Evolutionary conservation across 495 filamentous ascomycete species (phyloP).

Genomic region (Aspergillus sparsus): DNA sequence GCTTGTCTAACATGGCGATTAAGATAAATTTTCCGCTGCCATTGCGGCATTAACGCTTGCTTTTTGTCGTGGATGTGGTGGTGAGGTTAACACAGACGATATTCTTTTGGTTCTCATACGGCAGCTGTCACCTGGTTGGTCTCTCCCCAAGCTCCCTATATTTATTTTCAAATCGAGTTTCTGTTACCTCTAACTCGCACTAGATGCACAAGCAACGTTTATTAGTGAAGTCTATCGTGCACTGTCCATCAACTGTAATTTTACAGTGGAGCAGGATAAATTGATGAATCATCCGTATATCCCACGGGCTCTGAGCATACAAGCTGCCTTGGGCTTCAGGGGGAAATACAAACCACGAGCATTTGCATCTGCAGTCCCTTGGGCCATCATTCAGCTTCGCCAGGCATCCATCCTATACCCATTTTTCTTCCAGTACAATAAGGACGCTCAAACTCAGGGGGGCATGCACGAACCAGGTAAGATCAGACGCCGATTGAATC

Average conservation of each 20-base stretch:
- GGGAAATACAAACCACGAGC: slow-evolving; percentile 59
- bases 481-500: slow-evolving; percentile 14
- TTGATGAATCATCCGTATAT: slow-evolving; percentile 68
- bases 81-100: slow-evolving; percentile 69
- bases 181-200: not conserved
- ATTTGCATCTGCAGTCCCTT: slow-evolving; percentile 70
- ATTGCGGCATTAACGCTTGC: slow-evolving; percentile 62
- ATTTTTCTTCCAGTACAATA: slow-evolving; percentile 55
- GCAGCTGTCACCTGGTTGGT: slow-evolving; percentile 53
- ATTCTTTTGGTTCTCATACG: slow-evolving; percentile 62
- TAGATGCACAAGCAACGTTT: slow-evolving; percentile 52
- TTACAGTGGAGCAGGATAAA: slow-evolving; percentile 67
- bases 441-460: slow-evolving; percentile 38
- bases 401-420: slow-evolving; percentile 68
- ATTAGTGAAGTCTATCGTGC: slow-evolving; percentile 65
- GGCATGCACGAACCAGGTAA: slow-evolving; percentile 67
- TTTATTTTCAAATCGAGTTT: not conserved
- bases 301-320: slow-evolving; percentile 68
- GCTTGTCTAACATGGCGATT: slow-evolving; percentile 13
- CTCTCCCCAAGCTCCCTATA: slow-evolving; percentile 15
- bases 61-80: slow-evolving; percentile 56
- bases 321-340: slow-evolving; percentile 66
- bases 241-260: slow-evolving; percentile 69
- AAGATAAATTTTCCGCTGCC: slow-evolving; percentile 54
- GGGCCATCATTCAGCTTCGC: slow-evolving; percentile 69